Percentiles rank a stretch among this genome's conserved stretches.
phyloP scores from a whole-genome alignment of 345 rosid species.

The Salix viminalis region DNA sequence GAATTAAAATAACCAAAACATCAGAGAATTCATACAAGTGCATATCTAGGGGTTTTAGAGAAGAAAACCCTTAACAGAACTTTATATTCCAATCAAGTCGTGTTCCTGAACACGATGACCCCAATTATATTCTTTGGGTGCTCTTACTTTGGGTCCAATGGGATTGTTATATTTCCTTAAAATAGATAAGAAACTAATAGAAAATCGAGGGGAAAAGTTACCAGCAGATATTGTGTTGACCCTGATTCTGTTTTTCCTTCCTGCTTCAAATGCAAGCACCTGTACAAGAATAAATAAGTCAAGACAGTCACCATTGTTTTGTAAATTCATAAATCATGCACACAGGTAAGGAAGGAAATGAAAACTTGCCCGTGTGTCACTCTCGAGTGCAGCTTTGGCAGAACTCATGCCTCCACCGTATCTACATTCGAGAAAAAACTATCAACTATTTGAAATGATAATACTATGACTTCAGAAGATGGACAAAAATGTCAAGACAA shows the following conservation, averaged over 20 bases:
- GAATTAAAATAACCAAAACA: not conserved
- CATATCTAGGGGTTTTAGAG: not conserved
- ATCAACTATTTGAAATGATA: not conserved
- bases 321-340: not conserved
- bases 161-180: not conserved
- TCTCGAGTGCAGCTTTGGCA: constrained; percentile 94
- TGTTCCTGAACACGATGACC: not conserved
- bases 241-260: constrained; percentile 62
- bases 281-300: constrained; percentile 17
- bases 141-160: not conserved
- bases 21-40: not conserved
- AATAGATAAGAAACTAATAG: not conserved
- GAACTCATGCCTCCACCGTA: constrained; percentile 99
- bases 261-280: constrained; percentile 81
- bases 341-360: not conserved
- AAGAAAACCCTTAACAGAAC: not conserved
- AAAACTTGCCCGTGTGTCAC: constrained; percentile 70
- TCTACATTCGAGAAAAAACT: constrained; percentile 35
- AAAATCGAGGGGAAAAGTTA: constrained; percentile 11
- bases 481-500: not conserved
- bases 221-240: constrained; percentile 74
- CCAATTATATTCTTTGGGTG: not conserved
- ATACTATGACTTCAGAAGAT: not conserved
- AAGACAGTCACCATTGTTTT: not conserved
- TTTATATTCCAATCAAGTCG: not conserved